Base-by-base conservation (phyloP, 208 protist genomes). In the Leishmania gerbilli region DNA sequence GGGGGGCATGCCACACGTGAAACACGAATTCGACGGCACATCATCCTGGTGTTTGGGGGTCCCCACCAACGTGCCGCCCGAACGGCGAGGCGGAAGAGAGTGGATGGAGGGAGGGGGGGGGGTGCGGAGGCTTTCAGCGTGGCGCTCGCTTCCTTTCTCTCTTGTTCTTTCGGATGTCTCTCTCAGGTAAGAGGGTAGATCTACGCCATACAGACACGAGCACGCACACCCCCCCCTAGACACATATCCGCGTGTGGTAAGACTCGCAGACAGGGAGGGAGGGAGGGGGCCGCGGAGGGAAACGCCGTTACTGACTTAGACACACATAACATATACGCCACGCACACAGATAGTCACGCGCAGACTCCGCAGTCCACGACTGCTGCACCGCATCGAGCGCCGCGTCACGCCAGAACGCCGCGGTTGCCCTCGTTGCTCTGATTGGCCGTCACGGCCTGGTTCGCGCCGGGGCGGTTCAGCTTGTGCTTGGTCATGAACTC, bases 401-500 rank as follows among this genome's bases (percentile, higher is more conserved):
- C 53, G 40, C 58, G 8, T 86, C 90, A 96, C 21, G 90, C 93
- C 65, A 96, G 84, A 17, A 96, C 93, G 62, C 93, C 93, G 49
- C 90, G 90, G 55, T 80, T 88, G 67, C 77, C 84, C 24, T 88
- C 85, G 75, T 76, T 77, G 68, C 60, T 80, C 71, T 83, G 69
- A 65, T 71, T 60, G 21, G 84, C 77, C 21, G 78, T 82, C 60
- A 80, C 85, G 27, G 79, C 85, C 79, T 93, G 86, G 65, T 89
- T 83, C n/a, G 58, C 58, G 2, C 88, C 88, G 2, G 88, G 83
- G 55, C 89, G 88, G 83, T 84, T 91, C 45, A 95, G 88, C 71
- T 95, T 90, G 84, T 98, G 88, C 79, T 88, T 89, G 51, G 83
- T 82, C 65, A 95, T 95, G 86, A 96, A 98, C n/a, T 95, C 92